phyloP scores from a whole-genome alignment of 371 early-diverging fungal species.

The Mucor piriformis region DNA sequence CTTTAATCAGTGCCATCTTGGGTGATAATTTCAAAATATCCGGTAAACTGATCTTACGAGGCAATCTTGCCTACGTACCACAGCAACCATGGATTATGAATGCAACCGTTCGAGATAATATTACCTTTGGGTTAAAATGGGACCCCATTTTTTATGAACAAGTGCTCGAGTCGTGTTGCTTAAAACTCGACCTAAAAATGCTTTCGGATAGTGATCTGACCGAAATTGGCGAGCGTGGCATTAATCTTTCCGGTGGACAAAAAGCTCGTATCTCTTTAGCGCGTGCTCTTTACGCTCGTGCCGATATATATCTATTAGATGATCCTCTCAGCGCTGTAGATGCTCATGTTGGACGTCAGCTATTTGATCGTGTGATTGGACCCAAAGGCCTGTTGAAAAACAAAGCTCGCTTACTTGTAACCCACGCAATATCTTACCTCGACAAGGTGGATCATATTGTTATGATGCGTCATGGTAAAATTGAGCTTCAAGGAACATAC shows the following conservation, averaged over 20 bases:
- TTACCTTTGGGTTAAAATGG: slow-evolving; percentile 85
- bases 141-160: slow-evolving; percentile 81
- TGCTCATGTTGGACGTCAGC: slow-evolving; percentile 85
- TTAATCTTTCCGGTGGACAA: slow-evolving; percentile 89
- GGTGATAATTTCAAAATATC: slow-evolving; percentile 82
- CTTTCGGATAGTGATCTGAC: slow-evolving; percentile 84
- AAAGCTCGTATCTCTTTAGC: slow-evolving; percentile 79
- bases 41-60: slow-evolving; percentile 73
- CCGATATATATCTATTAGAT: slow-evolving; percentile 83
- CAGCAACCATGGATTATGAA: slow-evolving; percentile 96
- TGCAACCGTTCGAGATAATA: slow-evolving; percentile 89
- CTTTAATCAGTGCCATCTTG: slow-evolving; percentile 80
- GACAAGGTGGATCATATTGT: slow-evolving; percentile 69
- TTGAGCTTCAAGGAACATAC: slow-evolving; percentile 76
- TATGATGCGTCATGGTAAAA: slow-evolving; percentile 75
- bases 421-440: slow-evolving; percentile 87
- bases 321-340: slow-evolving; percentile 93
- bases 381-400: slow-evolving; percentile 76
- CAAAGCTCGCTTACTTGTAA: slow-evolving; percentile 89
- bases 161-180: slow-evolving; percentile 53
- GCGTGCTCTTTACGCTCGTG: slow-evolving; percentile 81
- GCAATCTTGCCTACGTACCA: slow-evolving; percentile 86
- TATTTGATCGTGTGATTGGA: slow-evolving; percentile 85
- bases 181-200: slow-evolving; percentile 79
- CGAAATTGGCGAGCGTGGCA: slow-evolving; percentile 95